Conservation (phyloP, 768 basidiomycete species). For the Lactifluus hygrophoroides region DNA sequence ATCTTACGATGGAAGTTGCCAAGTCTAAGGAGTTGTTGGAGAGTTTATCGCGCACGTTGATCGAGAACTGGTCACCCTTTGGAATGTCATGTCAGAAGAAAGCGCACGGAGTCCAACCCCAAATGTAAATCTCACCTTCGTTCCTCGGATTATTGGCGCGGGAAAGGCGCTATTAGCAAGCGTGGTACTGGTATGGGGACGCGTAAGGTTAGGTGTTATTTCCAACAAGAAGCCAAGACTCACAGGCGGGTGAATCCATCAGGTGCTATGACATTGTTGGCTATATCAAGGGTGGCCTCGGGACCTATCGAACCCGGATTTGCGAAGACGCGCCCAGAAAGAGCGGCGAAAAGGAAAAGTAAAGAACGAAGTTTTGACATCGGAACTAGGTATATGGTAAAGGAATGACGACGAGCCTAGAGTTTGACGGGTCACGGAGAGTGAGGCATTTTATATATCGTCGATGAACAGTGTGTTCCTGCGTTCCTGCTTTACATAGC, state of each 20-base stretch:
- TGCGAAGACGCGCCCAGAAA: constrained; percentile 4
- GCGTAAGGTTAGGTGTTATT: neutral
- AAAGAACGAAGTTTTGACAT: neutral
- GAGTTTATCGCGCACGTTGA: constrained; percentile 2
- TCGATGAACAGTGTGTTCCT: too few species aligned
- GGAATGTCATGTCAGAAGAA: neutral
- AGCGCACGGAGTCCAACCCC: too few species aligned
- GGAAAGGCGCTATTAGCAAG: constrained; percentile 1
- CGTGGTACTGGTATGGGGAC: neutral
- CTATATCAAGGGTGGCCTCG: constrained; percentile 19
- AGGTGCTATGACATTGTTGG: constrained; percentile 19
- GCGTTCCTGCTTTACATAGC: too few species aligned
- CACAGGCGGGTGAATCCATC: constrained; percentile 23
- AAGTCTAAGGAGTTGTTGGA: neutral
- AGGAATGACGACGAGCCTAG: too few species aligned
- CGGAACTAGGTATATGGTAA: too few species aligned
- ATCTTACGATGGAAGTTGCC: constrained; percentile 14
- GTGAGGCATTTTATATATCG: too few species aligned
- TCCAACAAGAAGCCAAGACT: neutral
- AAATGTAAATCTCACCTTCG: neutral
- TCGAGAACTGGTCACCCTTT: constrained; percentile 1
- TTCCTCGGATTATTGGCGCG: constrained; percentile 3
- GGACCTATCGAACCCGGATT: constrained; percentile 25
- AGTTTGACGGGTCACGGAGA: too few species aligned
- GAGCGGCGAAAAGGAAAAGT: constrained; percentile 1